Evolutionary conservation across 805 yeast species (phyloP), one percentile per base, ranked within the genome.

Genomic region (Saccharomycopsis schoenii): DNA sequence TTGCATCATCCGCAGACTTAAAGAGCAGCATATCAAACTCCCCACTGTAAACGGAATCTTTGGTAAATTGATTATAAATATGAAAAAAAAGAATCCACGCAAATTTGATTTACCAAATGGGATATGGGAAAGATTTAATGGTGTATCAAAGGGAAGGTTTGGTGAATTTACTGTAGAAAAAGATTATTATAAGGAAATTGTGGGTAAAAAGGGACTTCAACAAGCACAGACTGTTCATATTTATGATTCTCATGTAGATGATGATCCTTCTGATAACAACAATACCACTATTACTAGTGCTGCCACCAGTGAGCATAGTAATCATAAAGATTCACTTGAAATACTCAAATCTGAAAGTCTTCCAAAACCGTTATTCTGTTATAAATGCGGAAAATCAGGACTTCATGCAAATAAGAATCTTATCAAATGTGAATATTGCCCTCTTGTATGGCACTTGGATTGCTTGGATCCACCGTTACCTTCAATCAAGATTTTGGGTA

Each of bases 401-500:
- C 73, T 86, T 59, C 72, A 75, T 15, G 63, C 67, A 0, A 66
- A 76, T 25, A 71, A 76, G 68, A 72, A 76, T 41, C 76, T 92
- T 19, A 80, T 85, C 15, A 82, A 81, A 61, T 92, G 98, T 71
- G 97, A 90, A 68, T 88, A 85, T 68, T 92, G 98, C 71, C 77
- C 86, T 0, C 75, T 87, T 2, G 80, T 84, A 17, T 92, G 96
- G 96, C 98, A 92, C 73, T 72, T 92, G 56, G 97, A 93, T 72
- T 92, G 98, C 71, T 72, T 92, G 15, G 77, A 80, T 58, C 88
- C 89, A 1, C 96, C 97, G 1, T 74, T 89, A 66, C 78, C 89
- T 15, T 77, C 86, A 5, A 82, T 86, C 19, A 89, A 89, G 67
- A 83, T 86, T 50, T 70, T 88, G 54, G 96, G 94, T 1, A 77